Evolutionary conservation across 169 alveolate species (phyloP).

Genomic region (Eimeria tenella): DNA sequence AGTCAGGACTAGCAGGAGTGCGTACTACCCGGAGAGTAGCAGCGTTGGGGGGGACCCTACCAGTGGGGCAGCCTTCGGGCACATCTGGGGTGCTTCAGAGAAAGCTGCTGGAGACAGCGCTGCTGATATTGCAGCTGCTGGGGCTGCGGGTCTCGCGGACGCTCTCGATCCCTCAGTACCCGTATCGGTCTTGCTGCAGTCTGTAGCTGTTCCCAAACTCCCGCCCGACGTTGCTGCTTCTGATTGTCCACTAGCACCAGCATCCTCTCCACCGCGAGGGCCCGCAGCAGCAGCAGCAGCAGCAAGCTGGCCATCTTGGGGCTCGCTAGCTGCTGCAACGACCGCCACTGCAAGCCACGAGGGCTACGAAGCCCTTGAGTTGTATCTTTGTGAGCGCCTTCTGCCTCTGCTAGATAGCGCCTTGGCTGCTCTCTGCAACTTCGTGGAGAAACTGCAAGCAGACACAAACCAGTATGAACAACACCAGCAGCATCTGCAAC

Average conservation of each 20-base stretch:
- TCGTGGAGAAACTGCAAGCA: constrained; percentile 40
- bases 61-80: background rate
- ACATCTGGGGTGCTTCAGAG: background rate
- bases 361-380: constrained; percentile 35
- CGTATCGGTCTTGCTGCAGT: background rate
- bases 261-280: background rate
- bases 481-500: constrained; percentile 39
- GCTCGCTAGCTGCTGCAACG: constrained; percentile 5
- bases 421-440: constrained; percentile 48
- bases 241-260: background rate
- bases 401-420: constrained; percentile 52
- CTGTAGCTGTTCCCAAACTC: background rate
- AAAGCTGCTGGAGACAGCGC: constrained; percentile 29
- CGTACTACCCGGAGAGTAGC: constrained; percentile 34
- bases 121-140: constrained; percentile 56
- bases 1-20: constrained; percentile 23
- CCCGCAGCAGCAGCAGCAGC: constrained; percentile 1
- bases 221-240: background rate
- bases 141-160: constrained; percentile 59
- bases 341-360: background rate
- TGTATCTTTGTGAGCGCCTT: constrained; percentile 52
- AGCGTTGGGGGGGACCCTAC: background rate
- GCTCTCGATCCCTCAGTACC: constrained; percentile 24
- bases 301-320: constrained; percentile 4
- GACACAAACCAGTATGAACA: constrained; percentile 48